phyloP scores from a whole-genome alignment of 495 filamentous ascomycete species.

The Aspergillus sclerotiicarbonarius region DNA sequence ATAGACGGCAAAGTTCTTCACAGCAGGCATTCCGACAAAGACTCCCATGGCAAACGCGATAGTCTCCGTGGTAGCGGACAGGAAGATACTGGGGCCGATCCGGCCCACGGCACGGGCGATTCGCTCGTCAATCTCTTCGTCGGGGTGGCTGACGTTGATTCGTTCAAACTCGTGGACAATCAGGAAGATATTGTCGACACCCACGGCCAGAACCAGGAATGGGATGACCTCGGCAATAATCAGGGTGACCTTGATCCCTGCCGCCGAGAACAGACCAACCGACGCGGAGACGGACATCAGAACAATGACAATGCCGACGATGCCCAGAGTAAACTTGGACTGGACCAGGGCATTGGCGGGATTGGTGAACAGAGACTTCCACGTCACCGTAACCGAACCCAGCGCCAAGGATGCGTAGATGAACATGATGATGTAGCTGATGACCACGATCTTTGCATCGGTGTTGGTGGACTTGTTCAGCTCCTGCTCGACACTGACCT shows the following conservation, averaged over 20 bases:
- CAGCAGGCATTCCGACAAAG: conserved; percentile 95
- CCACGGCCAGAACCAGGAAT: conserved; percentile 92
- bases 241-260: conserved; percentile 86
- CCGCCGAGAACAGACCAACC: conserved; percentile 87
- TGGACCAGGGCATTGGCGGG: conserved; percentile 83
- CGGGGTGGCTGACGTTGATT: conserved; percentile 83
- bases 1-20: conserved; percentile 94
- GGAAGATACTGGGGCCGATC: conserved; percentile 95
- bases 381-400: conserved; percentile 78
- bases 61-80: conserved; percentile 91
- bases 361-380: conserved; percentile 71
- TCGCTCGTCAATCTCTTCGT: conserved; percentile 78
- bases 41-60: conserved; percentile 89
- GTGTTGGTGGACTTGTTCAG: conserved; percentile 95
- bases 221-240: conserved; percentile 99
- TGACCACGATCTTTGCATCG: conserved; percentile 92
- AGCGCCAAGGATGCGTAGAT: conserved; percentile 90
- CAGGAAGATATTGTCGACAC: conserved; percentile 98
- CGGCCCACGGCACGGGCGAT: conserved; percentile 82
- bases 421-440: conserved; percentile 99
- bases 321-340: conserved; percentile 90
- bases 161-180: conserved; percentile 98
- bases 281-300: conserved; percentile 96
- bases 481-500: conserved; percentile 89
- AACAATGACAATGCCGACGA: conserved; percentile 90